Conservation (phyloP, 345 rosid genomes). For the Salix viminalis region DNA sequence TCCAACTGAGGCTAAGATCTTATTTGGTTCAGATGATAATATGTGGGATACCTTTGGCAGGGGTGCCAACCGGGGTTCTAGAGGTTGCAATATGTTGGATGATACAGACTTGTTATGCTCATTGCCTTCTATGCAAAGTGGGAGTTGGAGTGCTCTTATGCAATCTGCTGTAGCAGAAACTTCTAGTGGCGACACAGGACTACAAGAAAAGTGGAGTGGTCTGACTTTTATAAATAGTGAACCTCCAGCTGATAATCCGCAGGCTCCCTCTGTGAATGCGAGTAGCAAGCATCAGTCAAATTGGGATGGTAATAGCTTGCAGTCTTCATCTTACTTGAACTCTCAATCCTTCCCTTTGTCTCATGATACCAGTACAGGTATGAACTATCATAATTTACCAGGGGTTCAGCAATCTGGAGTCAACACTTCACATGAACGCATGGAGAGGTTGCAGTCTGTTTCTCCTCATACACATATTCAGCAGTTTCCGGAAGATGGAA, state of each 20-base stretch:
- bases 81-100: slow-evolving; percentile 39
- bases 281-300: slow-evolving; percentile 32
- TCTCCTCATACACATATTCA: slow-evolving; percentile 35
- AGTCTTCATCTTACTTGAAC: slow-evolving; percentile 27
- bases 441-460: slow-evolving; percentile 28
- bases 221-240: slow-evolving; percentile 35
- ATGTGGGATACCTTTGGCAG: slow-evolving; percentile 76
- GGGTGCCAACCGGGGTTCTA: slow-evolving; percentile 37
- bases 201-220: slow-evolving; percentile 62
- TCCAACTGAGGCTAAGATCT: slow-evolving; percentile 80
- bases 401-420: slow-evolving; percentile 47
- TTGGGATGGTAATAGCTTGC: slow-evolving; percentile 40
- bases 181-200: slow-evolving; percentile 49
- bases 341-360: slow-evolving; percentile 1
- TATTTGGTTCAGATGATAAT: slow-evolving; percentile 74
- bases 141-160: slow-evolving; percentile 99
- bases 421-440: slow-evolving; percentile 29
- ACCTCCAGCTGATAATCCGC: slow-evolving; percentile 29
- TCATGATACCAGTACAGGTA: slow-evolving; percentile 9
- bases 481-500: slow-evolving; percentile 34
- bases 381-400: slow-evolving; percentile 27
- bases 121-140: slow-evolving; percentile 75
- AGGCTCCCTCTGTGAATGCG: slow-evolving; percentile 19
- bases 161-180: slow-evolving; percentile 97
- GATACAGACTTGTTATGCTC: slow-evolving; percentile 40